phyloP scores from a whole-genome alignment of 768 basidiomycete species.

The Psilocybe sp. region DNA sequence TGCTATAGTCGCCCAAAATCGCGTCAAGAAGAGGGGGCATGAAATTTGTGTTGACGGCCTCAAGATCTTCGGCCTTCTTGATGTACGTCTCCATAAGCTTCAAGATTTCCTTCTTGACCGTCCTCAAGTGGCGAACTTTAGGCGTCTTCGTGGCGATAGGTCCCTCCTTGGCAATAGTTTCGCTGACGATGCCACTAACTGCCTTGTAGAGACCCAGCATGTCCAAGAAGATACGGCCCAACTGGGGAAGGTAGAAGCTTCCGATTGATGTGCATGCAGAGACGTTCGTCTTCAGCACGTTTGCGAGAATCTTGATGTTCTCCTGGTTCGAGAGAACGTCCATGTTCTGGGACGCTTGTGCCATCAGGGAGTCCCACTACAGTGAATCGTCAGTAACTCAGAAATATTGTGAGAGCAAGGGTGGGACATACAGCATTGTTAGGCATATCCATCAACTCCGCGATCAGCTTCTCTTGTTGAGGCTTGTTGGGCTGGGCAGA shows the following conservation, averaged over 20 bases:
- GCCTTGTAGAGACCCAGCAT: slow-evolving; percentile 98
- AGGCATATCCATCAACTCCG: slow-evolving; percentile 94
- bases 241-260: slow-evolving; percentile 95
- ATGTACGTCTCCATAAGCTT: slow-evolving; percentile 98
- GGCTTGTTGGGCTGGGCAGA: slow-evolving; percentile 98
- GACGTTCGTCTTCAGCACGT: slow-evolving; percentile 98
- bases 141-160: slow-evolving; percentile 94
- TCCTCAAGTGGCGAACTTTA: slow-evolving; percentile 89
- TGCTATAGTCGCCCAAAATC: slow-evolving; percentile 95
- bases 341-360: slow-evolving; percentile 88
- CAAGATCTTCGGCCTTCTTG: slow-evolving; percentile 94
- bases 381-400: slow-evolving; percentile 4
- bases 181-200: slow-evolving; percentile 93
- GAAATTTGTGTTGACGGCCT: slow-evolving; percentile 86
- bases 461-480: slow-evolving; percentile 91
- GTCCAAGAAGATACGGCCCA: slow-evolving; percentile 93
- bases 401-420: not conserved
- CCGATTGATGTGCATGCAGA: slow-evolving; percentile 97
- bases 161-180: slow-evolving; percentile 84
- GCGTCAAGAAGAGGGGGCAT: slow-evolving; percentile 96
- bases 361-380: slow-evolving; percentile 97
- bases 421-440: slow-evolving; percentile 80
- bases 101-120: slow-evolving; percentile 97
- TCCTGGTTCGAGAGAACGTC: slow-evolving; percentile 89
- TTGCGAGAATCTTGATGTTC: slow-evolving; percentile 95